Percentiles rank a stretch among this genome's conserved stretches.
Conservation (phyloP, 495 filamentous ascomycete species). For the Hyaloscypha bicolor region DNA sequence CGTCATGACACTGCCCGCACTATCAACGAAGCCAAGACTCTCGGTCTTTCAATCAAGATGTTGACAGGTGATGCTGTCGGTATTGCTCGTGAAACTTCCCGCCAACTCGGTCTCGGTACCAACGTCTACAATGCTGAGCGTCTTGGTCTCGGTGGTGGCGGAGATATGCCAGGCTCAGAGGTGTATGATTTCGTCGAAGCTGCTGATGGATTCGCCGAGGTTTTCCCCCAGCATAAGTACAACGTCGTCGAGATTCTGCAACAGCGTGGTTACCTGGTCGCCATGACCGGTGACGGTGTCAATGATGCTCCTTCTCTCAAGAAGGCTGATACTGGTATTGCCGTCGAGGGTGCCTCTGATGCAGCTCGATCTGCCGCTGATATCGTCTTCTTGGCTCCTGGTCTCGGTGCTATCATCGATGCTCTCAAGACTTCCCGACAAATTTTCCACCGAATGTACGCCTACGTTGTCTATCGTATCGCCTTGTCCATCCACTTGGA, state of each 20-base stretch:
- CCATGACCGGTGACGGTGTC: conserved; percentile 98
- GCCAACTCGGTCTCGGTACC: conserved; percentile 86
- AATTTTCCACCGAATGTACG: conserved; percentile 97
- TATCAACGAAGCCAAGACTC: conserved; percentile 82
- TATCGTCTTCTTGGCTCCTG: conserved; percentile 90
- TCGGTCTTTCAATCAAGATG: conserved; percentile 94
- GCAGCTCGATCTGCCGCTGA: conserved; percentile 91
- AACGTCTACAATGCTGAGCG: conserved; percentile 94
- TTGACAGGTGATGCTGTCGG: conserved; percentile 94
- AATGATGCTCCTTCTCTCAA: conserved; percentile 96
- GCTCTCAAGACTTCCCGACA: conserved; percentile 92
- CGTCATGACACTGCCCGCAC: conserved; percentile 90
- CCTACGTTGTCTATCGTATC: conserved; percentile 95
- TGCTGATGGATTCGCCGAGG: conserved; percentile 93
- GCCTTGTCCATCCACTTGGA: conserved; percentile 88
- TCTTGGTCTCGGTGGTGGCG: conserved; percentile 71
- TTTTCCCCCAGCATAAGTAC: conserved; percentile 98
- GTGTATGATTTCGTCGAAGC: conserved; percentile 93
- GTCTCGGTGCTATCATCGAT: conserved; percentile 90
- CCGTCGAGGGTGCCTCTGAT: conserved; percentile 91
- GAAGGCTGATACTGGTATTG: conserved; percentile 94
- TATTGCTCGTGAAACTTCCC: conserved; percentile 89
- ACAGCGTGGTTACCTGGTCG: conserved; percentile 93
- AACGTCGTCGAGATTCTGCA: conserved; percentile 97
- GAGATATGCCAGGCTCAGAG: conserved; percentile 89